Evolutionary conservation across 495 filamentous ascomycete genomes (phyloP).

Genomic region (Penicillium alfredii): DNA sequence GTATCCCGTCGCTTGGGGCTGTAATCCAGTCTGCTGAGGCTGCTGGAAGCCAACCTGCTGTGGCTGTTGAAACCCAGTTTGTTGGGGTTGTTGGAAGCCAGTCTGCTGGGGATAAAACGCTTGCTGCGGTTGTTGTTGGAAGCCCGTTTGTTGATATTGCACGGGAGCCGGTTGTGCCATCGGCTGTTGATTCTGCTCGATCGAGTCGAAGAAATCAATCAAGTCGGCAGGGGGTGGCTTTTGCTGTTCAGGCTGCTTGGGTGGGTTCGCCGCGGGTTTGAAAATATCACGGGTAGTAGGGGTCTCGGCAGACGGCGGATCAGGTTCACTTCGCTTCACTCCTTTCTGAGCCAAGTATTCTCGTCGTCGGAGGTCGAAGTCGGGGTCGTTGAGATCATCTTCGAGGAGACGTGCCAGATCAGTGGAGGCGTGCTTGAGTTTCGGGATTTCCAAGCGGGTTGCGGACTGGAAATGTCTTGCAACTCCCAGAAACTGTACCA

Average conservation of each 20-base stretch:
- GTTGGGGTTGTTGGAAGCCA: slow-evolving; percentile 28
- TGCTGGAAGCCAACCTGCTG: slow-evolving; percentile 39
- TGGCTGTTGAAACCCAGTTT: slow-evolving; percentile 24
- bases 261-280: slow-evolving; percentile 16
- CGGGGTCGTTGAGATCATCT: slow-evolving; percentile 91
- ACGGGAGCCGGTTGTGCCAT: slow-evolving; percentile 41
- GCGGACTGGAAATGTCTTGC: slow-evolving; percentile 86
- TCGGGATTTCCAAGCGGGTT: slow-evolving; percentile 90
- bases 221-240: slow-evolving; percentile 69
- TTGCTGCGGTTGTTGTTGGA: slow-evolving; percentile 41
- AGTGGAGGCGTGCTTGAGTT: slow-evolving; percentile 93
- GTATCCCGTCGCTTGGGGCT: slow-evolving; percentile 14
- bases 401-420: slow-evolving; percentile 84
- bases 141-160: slow-evolving; percentile 47
- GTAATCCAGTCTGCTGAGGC: slow-evolving; percentile 27
- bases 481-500: slow-evolving; percentile 82
- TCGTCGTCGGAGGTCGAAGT: slow-evolving; percentile 89
- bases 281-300: slow-evolving; percentile 19
- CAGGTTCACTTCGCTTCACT: slow-evolving; percentile 36
- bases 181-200: slow-evolving; percentile 82
- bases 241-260: slow-evolving; percentile 21
- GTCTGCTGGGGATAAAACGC: slow-evolving; percentile 30
- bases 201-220: slow-evolving; percentile 98
- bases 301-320: slow-evolving; percentile 15
- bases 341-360: slow-evolving; percentile 86